Evolutionary conservation across 2,329 filamentous ascomycete species (phyloP).

Genomic region (Aspergillus neoniger): DNA sequence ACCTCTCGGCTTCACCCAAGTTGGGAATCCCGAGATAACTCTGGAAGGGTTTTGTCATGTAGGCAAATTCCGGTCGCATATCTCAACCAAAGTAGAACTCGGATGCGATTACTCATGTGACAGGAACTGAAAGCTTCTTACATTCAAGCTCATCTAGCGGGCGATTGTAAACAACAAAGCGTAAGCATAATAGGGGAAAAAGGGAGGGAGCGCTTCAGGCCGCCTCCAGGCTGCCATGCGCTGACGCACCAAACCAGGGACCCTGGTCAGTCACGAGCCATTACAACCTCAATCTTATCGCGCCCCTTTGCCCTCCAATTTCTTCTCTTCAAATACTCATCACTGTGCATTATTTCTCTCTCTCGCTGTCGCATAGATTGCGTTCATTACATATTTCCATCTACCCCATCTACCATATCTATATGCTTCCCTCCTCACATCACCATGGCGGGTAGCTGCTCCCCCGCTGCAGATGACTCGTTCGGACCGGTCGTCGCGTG

Average conservation of each 20-base stretch:
- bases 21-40: too few relatives aligned
- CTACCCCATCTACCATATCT: background rate
- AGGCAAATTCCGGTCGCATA: too few relatives aligned
- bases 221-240: background rate
- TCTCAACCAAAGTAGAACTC: too few relatives aligned
- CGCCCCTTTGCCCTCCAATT: too few relatives aligned
- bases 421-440: background rate
- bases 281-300: background rate
- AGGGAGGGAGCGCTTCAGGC: background rate
- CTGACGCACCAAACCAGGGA: background rate
- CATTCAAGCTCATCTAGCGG: too few relatives aligned
- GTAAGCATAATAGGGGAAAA: background rate
- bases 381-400: background rate
- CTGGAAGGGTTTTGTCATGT: too few relatives aligned
- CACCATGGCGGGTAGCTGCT: background rate
- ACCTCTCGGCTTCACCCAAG: too few relatives aligned
- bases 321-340: background rate
- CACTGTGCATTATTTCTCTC: background rate
- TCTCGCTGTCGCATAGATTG: background rate
- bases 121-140: too few relatives aligned
- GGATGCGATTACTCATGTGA: too few relatives aligned
- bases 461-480: background rate
- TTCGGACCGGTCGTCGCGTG: constrained; percentile 4
- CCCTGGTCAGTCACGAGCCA: constrained; percentile 1
- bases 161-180: too few relatives aligned